These are phyloP conservation scores for Tephrocybe sp. DNA, from an alignment of 768 basidiomycete species.

Conservation along the genomic window DNA sequence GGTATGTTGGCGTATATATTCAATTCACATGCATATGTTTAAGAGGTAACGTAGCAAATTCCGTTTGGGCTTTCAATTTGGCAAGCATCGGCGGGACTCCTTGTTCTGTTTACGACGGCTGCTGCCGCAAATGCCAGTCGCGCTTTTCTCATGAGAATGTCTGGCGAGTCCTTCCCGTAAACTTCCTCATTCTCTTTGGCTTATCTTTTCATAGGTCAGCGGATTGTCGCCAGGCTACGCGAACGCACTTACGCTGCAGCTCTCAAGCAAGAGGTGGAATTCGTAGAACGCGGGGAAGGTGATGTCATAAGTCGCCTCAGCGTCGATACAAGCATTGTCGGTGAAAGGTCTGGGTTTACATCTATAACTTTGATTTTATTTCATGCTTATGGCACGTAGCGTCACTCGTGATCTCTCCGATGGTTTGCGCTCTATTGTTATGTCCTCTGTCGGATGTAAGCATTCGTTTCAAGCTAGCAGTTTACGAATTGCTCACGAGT, in stretches of 20 bases:
- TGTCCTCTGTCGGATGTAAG: conserved; percentile 91
- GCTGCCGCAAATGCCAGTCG: conserved; percentile 84
- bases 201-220: conserved; percentile 49
- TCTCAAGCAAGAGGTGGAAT: conserved; percentile 88
- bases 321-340: conserved; percentile 90
- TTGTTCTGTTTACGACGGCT: conserved; percentile 81
- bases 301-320: conserved; percentile 91
- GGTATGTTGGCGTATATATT: conserved; percentile 40
- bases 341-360: conserved; percentile 64
- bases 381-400: conserved; percentile 31
- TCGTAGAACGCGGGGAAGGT: conserved; percentile 88
- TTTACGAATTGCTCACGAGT: neutral
- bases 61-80: conserved; percentile 78
- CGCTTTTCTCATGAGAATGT: conserved; percentile 80
- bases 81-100: conserved; percentile 72
- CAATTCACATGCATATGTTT: neutral
- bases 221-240: conserved; percentile 86
- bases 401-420: conserved; percentile 81
- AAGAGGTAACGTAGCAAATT: conserved; percentile 47
- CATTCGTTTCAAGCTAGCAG: conserved; percentile 9
- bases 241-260: conserved; percentile 83
- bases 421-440: conserved; percentile 80
- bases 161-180: conserved; percentile 45
- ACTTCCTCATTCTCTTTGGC: neutral
- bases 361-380: neutral